A percentile compares a stretch with the other conserved stretches of the same genome.
Evolutionary conservation across 768 basidiomycete genomes (phyloP).

Genomic region (Russula emetica): DNA sequence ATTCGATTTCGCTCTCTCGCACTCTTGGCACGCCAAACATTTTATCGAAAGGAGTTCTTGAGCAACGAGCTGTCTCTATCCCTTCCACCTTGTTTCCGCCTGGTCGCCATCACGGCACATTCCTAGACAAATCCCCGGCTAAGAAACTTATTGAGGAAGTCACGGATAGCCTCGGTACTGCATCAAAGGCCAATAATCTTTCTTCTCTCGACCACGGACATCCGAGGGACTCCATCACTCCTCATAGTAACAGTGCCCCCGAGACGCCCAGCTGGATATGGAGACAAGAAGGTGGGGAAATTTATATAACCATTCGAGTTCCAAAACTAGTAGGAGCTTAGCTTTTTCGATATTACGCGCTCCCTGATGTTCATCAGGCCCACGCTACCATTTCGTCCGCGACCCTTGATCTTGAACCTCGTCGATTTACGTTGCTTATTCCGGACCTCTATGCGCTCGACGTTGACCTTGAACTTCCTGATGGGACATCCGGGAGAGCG

Average conservation of each 20-base stretch:
- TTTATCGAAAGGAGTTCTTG: slow-evolving; percentile 64
- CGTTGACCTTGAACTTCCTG: slow-evolving; percentile 52
- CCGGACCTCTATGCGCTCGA: slow-evolving; percentile 51
- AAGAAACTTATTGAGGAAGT: slow-evolving; percentile 50
- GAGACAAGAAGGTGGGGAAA: slow-evolving; percentile 39
- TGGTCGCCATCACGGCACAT: slow-evolving; percentile 28
- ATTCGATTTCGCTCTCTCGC: slow-evolving; percentile 57
- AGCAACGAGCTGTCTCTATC: slow-evolving; percentile 53
- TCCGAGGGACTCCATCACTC: not conserved
- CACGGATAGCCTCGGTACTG: not conserved
- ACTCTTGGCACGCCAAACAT: slow-evolving; percentile 74
- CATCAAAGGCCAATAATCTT: slow-evolving; percentile 38
- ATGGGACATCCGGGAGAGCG: slow-evolving; percentile 46
- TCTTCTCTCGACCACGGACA: not conserved
- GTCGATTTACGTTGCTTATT: slow-evolving; percentile 50
- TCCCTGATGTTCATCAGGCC: slow-evolving; percentile 38
- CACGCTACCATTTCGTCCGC: slow-evolving; percentile 43
- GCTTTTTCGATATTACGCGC: not conserved
- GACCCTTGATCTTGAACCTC: slow-evolving; percentile 62
- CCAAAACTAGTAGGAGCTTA: slow-evolving; percentile 53
- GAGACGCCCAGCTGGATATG: slow-evolving; percentile 51
- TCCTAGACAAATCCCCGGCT: slow-evolving; percentile 23
- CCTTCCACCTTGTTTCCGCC: slow-evolving; percentile 43
- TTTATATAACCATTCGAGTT: slow-evolving; percentile 50
- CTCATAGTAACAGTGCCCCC: not conserved